phyloP scores from a whole-genome alignment of 176 grass and related monocot genomes.

The Juncus effusus region DNA sequence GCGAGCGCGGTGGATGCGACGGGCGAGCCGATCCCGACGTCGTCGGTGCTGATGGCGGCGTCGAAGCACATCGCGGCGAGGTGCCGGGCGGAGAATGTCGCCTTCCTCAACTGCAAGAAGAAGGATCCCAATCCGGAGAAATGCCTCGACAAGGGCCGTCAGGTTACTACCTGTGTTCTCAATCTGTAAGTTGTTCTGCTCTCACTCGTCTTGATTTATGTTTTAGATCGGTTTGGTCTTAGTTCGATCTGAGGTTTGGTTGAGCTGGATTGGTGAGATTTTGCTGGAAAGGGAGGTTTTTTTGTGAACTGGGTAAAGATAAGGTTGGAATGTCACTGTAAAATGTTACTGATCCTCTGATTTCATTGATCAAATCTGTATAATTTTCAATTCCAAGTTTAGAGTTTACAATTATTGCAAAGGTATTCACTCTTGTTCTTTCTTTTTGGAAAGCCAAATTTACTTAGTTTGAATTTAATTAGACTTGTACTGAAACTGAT shows the following conservation, averaged over 20 bases:
- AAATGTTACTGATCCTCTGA: no score
- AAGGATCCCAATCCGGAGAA: slow-evolving; percentile 86
- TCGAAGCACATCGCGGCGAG: slow-evolving; percentile 78
- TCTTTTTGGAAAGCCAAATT: no score
- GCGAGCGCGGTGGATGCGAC: slow-evolving; percentile 56
- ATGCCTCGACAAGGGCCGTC: slow-evolving; percentile 84
- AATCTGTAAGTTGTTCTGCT: slow-evolving; percentile 50
- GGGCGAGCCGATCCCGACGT: slow-evolving; percentile 83
- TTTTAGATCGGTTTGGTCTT: background rate
- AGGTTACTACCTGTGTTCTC: slow-evolving; percentile 70
- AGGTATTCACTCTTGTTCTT: no score
- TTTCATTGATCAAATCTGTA: no score
- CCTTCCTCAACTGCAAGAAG: slow-evolving; percentile 97
- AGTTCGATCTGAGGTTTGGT: slow-evolving; percentile 5
- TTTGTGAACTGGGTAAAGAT: no score
- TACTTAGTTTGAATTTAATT: no score
- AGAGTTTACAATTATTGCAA: no score
- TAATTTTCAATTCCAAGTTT: no score
- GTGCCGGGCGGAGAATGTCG: slow-evolving; percentile 76
- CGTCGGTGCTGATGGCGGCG: slow-evolving; percentile 75
- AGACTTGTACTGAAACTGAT: no score
- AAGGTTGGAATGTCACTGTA: no score
- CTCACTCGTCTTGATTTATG: background rate
- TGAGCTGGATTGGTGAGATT: slow-evolving; percentile 15
- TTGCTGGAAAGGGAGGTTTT: background rate